A percentile compares a stretch with the other conserved stretches of the same genome.
Conservation (phyloP, 1,284 basidiomycete species). For the Vanrija sp. region DNA sequence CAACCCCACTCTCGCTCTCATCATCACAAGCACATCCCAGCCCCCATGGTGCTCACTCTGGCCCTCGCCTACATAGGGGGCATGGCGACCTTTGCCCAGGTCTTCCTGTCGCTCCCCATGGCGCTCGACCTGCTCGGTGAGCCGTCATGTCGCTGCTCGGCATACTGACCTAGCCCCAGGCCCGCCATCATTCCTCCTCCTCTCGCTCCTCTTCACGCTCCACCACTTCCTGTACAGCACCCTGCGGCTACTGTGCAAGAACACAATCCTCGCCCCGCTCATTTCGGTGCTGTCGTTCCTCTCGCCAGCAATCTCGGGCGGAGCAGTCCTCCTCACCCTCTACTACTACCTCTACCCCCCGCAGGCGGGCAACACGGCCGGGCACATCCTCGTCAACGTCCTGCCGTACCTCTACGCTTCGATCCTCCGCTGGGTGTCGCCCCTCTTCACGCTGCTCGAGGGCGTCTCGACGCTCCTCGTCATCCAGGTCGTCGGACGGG, state of each 20-base stretch:
- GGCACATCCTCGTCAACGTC: slow-evolving; percentile 40
- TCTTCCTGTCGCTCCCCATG: slow-evolving; percentile 45
- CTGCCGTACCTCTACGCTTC: slow-evolving; percentile 46
- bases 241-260: slow-evolving; percentile 42
- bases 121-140: slow-evolving; percentile 43
- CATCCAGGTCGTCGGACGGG: slow-evolving; percentile 46
- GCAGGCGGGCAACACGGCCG: slow-evolving; percentile 3
- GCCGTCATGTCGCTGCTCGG: slow-evolving; percentile 7
- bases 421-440: slow-evolving; percentile 43
- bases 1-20: too few relatives aligned
- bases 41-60: slow-evolving; percentile 6
- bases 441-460: slow-evolving; percentile 49
- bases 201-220: slow-evolving; percentile 46
- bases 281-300: slow-evolving; percentile 42
- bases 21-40: neutral
- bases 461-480: slow-evolving; percentile 46
- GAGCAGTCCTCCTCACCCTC: slow-evolving; percentile 32
- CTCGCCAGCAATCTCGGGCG: slow-evolving; percentile 40
- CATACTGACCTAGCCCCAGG: slow-evolving; percentile 30
- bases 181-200: slow-evolving; percentile 48
- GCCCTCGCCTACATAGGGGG: slow-evolving; percentile 37
- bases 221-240: slow-evolving; percentile 48
- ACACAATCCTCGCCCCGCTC: slow-evolving; percentile 43
- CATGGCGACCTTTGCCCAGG: slow-evolving; percentile 42
- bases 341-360: slow-evolving; percentile 44